Evolutionary conservation across 2,329 filamentous ascomycete species (phyloP).

Genomic region (Colletotrichum lini): DNA sequence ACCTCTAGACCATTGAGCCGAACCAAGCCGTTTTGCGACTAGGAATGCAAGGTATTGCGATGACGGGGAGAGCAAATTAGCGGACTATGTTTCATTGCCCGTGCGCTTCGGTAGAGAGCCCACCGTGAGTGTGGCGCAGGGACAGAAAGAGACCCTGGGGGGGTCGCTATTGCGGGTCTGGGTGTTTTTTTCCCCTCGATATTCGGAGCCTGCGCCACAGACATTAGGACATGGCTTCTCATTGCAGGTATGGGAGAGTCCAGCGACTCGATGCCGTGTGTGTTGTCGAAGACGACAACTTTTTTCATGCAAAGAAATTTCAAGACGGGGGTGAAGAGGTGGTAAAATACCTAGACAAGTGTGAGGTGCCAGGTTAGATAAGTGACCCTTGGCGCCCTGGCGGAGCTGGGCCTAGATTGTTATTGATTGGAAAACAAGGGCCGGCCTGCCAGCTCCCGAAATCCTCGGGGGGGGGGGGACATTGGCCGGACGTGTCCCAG

Average conservation of each 20-base stretch:
- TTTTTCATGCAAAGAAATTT: background rate
- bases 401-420: background rate
- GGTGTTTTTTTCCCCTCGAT: too few species aligned
- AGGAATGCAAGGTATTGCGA: slow-evolving; percentile 6
- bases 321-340: background rate
- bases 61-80: background rate
- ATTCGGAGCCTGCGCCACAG: background rate
- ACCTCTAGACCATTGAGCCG: slow-evolving; percentile 52
- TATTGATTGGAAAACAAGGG: background rate
- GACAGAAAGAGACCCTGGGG: background rate
- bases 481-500: background rate
- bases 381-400: background rate
- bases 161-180: background rate
- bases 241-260: too few species aligned
- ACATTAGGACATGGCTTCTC: background rate
- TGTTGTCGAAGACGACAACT: background rate
- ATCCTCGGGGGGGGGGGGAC: background rate
- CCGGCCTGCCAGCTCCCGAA: slow-evolving; percentile 1
- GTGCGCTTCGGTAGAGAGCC: background rate
- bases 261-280: too few species aligned
- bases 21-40: background rate
- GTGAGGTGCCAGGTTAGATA: background rate
- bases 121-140: background rate
- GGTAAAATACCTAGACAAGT: background rate
- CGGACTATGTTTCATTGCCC: slow-evolving; percentile 8